Evolutionary conservation across 257 asterid species (phyloP).

Genomic region (Petunia axillaris): DNA sequence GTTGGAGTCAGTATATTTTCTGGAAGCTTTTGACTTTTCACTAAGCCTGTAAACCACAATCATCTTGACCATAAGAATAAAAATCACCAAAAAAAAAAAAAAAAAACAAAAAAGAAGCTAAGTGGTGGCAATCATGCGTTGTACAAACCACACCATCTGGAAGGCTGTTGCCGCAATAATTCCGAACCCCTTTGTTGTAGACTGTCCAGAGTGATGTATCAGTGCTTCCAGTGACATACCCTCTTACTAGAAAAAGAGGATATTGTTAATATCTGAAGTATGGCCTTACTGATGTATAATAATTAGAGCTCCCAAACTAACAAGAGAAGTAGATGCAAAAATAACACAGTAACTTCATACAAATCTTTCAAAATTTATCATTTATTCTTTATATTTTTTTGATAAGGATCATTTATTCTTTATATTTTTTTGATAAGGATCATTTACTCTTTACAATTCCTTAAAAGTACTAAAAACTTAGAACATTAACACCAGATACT

Average conservation of each 20-base stretch:
- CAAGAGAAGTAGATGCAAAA: not conserved
- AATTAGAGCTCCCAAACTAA: conserved; percentile 11
- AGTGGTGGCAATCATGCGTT: conserved; percentile 7
- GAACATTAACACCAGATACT: not conserved
- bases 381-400: not conserved
- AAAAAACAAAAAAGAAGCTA: not conserved
- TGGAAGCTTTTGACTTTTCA: conserved; percentile 75
- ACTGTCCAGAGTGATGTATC: conserved; percentile 98
- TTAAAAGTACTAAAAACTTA: too few species aligned
- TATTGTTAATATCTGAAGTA: conserved; percentile 16
- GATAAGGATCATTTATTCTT: not conserved
- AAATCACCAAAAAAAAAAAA: not conserved
- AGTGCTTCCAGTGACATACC: conserved; percentile 95
- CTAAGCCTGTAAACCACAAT: conserved; percentile 56
- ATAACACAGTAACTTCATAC: not conserved
- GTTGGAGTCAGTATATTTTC: conserved; percentile 88
- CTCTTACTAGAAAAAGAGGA: conserved; percentile 62
- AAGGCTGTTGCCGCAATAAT: conserved; percentile 88
- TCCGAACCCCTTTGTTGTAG: conserved; percentile 75
- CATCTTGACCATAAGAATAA: conserved; percentile 21
- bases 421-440: not conserved
- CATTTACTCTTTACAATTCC: not conserved
- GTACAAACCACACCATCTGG: conserved; percentile 77
- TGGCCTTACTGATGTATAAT: conserved; percentile 21
- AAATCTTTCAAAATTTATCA: not conserved